phyloP scores from a whole-genome alignment of 2,329 filamentous ascomycete genomes.

The Periconia digitata region DNA sequence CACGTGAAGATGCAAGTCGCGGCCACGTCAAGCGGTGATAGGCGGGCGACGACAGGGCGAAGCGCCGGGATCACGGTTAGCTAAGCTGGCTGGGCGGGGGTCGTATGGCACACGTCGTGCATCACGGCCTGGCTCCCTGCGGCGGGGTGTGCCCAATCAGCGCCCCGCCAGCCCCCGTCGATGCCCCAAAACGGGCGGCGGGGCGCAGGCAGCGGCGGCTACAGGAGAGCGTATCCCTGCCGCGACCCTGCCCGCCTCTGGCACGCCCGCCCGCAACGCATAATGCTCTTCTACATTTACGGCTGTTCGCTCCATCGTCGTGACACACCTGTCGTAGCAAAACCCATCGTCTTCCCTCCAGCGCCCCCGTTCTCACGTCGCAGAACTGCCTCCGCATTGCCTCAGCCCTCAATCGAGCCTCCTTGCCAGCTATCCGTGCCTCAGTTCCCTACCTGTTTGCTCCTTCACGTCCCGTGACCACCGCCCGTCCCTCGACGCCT shows the following conservation, averaged over 20 bases:
- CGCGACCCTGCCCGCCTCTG: background rate
- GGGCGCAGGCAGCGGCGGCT: slow-evolving; percentile 10
- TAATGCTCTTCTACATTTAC: slow-evolving; percentile 39
- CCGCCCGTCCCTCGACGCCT: slow-evolving; percentile 20
- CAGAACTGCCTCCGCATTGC: slow-evolving; percentile 13
- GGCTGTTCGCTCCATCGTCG: slow-evolving; percentile 24
- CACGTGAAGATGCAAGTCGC: background rate
- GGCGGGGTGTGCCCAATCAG: slow-evolving; percentile 10
- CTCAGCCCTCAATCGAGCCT: slow-evolving; percentile 26
- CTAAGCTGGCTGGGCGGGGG: background rate
- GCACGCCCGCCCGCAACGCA: slow-evolving; percentile 24
- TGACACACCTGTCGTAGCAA: slow-evolving; percentile 42
- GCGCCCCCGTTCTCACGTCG: slow-evolving; percentile 24
- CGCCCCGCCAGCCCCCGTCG: background rate
- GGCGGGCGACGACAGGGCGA: slow-evolving; percentile 2
- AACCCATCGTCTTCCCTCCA: slow-evolving; percentile 29
- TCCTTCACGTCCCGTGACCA: slow-evolving; percentile 24
- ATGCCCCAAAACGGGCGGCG: background rate
- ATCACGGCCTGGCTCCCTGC: slow-evolving; percentile 21
- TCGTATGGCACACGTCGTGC: slow-evolving; percentile 21
- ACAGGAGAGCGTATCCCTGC: slow-evolving; percentile 5
- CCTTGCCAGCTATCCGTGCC: background rate
- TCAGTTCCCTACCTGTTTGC: background rate
- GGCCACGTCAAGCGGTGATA: background rate
- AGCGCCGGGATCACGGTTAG: slow-evolving; percentile 12